Base-by-base conservation (phyloP, 2,329 filamentous ascomycete genomes). In the Rhynchosporium secalis region DNA sequence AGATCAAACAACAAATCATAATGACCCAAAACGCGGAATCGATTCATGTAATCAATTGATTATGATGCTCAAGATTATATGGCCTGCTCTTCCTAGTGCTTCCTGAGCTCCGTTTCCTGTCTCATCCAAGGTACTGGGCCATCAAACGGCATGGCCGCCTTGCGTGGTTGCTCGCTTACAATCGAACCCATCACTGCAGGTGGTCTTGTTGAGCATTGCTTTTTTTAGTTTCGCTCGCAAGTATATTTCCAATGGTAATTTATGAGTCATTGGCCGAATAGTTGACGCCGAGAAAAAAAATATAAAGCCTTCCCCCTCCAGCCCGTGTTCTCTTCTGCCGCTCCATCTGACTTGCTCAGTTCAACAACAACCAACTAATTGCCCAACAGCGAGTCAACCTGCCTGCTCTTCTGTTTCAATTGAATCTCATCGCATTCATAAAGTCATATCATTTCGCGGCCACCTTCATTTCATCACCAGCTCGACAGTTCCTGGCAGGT, bases 251-350 rank as follows among this genome's bases (percentile, higher is more conserved):
- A 28, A 15, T 33, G 13, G 5, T 20, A 26, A 2, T 36, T 40
- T 28, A 41, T 54, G 51, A 41, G 2, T 54, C 51, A 54, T 54
- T 54, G 49, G n/a, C 51, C 33, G 36, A 12, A 54, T 12, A 40
- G 4, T 36, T 40, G 33, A 40, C 31, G 7, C 20, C 26, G 20
- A 12, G n/a, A 54, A 28, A 54, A 40, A 41, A 54, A 41, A 40
- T 54, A 41, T 46, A 29, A 54, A 38, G 29, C 28, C 13, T 8
- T 31, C 3, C 20, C 33, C 33, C 38, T 6, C 28, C 9, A 13
- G 28, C 46, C 26, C 4, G 15, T 26, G 20, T 12, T 28, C 10
- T 5, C 13, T 51, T 28, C 8, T n/a, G 15, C 20, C 4, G 20
- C 36, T 15, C 26, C 33, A 54, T 28, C 33, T 54, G n/a, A 40